These are phyloP conservation scores for Petunia secreta DNA, from an alignment of 257 asterid species.

Conservation along the genomic window DNA sequence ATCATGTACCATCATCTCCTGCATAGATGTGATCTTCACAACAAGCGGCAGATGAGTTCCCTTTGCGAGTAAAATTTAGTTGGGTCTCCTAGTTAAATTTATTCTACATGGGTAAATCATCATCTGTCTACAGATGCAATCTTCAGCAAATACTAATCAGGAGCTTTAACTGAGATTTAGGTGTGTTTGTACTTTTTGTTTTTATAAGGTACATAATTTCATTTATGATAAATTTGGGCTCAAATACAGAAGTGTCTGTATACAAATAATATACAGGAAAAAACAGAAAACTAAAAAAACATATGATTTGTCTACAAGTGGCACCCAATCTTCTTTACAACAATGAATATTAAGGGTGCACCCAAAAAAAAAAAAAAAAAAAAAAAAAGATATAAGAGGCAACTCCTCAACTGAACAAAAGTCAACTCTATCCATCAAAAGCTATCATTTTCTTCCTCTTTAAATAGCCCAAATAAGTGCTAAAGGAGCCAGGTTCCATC, in stretches of 20 bases:
- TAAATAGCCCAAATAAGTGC: background rate
- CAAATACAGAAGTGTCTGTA: background rate
- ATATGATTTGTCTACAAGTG: background rate
- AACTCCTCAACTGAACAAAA: background rate
- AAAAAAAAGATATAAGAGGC: background rate
- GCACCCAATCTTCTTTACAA: background rate
- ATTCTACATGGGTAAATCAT: conserved; percentile 9
- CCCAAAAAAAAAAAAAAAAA: background rate
- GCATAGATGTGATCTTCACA: conserved; percentile 1
- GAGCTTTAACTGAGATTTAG: background rate
- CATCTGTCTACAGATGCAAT: conserved; percentile 5
- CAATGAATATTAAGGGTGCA: background rate
- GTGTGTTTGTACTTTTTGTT: too few species aligned
- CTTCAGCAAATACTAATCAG: background rate
- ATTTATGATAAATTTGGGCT: too few species aligned
- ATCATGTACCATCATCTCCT: background rate
- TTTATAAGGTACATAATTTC: too few species aligned
- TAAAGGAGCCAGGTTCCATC: background rate
- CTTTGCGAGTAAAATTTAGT: conserved; percentile 9
- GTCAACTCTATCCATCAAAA: background rate
- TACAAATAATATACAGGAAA: background rate
- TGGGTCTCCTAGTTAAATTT: conserved; percentile 4
- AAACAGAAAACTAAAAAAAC: background rate
- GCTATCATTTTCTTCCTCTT: background rate
- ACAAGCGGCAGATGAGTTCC: background rate